Conservation (phyloP, 2,329 filamentous ascomycete species). For the Fusarium floridanum region DNA sequence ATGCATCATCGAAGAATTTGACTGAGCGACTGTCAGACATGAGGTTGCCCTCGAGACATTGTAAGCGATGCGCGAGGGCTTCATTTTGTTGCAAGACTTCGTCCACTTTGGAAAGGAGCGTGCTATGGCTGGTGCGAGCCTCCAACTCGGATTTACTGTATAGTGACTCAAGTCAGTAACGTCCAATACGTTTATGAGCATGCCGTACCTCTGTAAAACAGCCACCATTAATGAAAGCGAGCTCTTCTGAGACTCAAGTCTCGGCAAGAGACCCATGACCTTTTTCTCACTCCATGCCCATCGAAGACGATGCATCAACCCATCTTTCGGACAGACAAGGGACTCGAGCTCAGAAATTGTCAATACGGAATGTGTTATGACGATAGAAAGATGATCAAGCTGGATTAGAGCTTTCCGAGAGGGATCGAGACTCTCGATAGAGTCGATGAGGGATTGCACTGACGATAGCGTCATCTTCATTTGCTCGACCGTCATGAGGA, state of each 20-base stretch:
- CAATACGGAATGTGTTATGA: constrained; percentile 9
- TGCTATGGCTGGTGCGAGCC: neutral
- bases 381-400: constrained; percentile 6
- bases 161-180: neutral
- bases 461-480: constrained; percentile 14
- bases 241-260: constrained; percentile 10
- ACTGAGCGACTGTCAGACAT: constrained; percentile 2
- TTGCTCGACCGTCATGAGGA: neutral
- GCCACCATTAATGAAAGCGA: constrained; percentile 11
- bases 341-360: constrained; percentile 14
- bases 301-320: constrained; percentile 3
- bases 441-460: constrained; percentile 6
- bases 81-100: constrained; percentile 6
- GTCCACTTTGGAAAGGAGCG: constrained; percentile 7
- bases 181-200: too few relatives aligned
- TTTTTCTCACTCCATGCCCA: constrained; percentile 13
- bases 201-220: constrained; percentile 6
- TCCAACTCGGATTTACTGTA: constrained; percentile 5
- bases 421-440: neutral
- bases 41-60: neutral
- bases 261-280: neutral
- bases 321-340: constrained; percentile 7
- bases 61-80: neutral
- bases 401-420: constrained; percentile 7
- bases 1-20: constrained; percentile 14